Conservation (phyloP, 2,329 filamentous ascomycete species). For the Sporothrix brunneoviolacea region DNA sequence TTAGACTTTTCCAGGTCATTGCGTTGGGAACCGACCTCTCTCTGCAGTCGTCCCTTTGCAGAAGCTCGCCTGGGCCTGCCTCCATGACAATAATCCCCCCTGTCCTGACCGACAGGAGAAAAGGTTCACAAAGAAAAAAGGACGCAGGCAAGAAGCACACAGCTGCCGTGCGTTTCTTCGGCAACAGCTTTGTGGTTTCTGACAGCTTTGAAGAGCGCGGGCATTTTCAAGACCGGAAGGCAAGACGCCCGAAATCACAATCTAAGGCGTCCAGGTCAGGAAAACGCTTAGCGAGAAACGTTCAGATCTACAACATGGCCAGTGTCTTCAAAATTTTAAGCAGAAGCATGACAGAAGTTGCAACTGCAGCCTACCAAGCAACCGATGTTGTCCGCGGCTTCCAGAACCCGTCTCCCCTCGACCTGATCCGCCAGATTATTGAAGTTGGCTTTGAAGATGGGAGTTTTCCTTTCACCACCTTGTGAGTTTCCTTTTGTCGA, state of each 20-base stretch:
- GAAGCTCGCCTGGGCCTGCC: background rate
- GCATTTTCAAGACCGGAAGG: background rate
- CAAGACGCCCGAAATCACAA: too few relatives aligned
- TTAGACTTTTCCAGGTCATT: constrained; percentile 16
- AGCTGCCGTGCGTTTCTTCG: constrained; percentile 19
- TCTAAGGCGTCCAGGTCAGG: too few relatives aligned
- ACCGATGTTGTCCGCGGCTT: background rate
- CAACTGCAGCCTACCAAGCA: background rate
- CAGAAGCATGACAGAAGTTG: background rate
- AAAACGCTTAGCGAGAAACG: background rate
- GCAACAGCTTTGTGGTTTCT: constrained; percentile 28
- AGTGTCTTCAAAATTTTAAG: constrained; percentile 1
- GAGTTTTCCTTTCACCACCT: constrained; percentile 14
- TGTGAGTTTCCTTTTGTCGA: constrained; percentile 10
- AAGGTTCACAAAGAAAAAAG: background rate
- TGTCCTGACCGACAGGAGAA: background rate
- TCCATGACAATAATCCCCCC: background rate
- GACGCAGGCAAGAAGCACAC: background rate
- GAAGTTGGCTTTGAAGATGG: constrained; percentile 2
- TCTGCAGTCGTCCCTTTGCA: constrained; percentile 15
- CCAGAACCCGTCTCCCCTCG: constrained; percentile 4
- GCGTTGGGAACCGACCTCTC: constrained; percentile 12
- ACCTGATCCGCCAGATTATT: constrained; percentile 8
- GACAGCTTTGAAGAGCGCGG: constrained; percentile 33
- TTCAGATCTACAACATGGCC: constrained; percentile 10